Conservation (phyloP, 495 filamentous ascomycete genomes). For the Xylaria longipes region DNA sequence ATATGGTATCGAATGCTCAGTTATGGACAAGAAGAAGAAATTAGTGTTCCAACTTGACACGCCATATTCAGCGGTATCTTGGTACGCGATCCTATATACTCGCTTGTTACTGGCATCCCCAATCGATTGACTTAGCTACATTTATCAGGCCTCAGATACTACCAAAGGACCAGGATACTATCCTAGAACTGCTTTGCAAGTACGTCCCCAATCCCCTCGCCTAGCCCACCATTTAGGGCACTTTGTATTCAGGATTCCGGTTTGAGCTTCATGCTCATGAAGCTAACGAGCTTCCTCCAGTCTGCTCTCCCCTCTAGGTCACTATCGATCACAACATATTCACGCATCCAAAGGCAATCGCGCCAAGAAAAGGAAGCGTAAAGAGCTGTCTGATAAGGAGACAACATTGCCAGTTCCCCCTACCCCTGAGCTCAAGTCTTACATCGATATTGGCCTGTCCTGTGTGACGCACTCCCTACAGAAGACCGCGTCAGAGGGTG, state of each 20-base stretch:
- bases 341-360: conserved; percentile 60
- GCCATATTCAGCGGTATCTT: conserved; percentile 46
- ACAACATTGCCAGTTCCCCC: conserved; percentile 36
- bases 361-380: conserved; percentile 51
- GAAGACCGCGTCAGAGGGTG: conserved; percentile 37
- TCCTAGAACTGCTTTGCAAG: conserved; percentile 63
- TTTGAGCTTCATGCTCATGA: background rate
- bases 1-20: background rate
- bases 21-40: conserved; percentile 48
- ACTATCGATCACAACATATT: conserved; percentile 55
- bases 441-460: conserved; percentile 66
- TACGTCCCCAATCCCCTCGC: conserved; percentile 32
- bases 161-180: conserved; percentile 57
- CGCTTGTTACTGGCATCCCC: background rate
- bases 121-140: background rate
- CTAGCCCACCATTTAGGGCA: background rate
- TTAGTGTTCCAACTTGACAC: conserved; percentile 50
- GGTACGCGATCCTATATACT: conserved; percentile 33
- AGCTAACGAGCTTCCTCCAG: conserved; percentile 39
- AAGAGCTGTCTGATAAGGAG: conserved; percentile 34
- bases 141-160: conserved; percentile 55
- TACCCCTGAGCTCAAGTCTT: conserved; percentile 54
- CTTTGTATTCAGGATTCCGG: background rate
- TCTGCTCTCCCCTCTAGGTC: conserved; percentile 62
- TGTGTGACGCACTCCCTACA: conserved; percentile 62